Base-by-base conservation (phyloP, 108 stramenopile species). In the Cyclotella kingstonii region DNA sequence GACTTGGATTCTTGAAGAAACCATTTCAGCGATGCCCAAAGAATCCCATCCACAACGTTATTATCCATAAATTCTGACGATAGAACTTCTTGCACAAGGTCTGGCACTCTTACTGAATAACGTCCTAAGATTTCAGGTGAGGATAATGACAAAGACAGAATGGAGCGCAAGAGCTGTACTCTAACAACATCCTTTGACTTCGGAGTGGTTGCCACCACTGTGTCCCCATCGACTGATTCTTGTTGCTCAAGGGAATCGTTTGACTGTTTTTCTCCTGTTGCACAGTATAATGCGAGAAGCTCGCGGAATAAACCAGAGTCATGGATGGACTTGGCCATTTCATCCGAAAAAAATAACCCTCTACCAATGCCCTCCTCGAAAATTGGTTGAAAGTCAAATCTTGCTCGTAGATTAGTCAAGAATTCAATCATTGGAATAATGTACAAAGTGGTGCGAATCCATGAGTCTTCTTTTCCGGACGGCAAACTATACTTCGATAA, bases 281-380 rank as follows among this genome's bases (percentile, higher is more conserved):
- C 48, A n/a, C n/a, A n/a, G 54, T 57, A 59, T 34, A 76, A 31
- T 8, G 42, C 64, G 19, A 76, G 47, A 30, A 76, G 23, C 54
- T 76, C 75, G 6, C 75, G 59, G 21, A 76, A 66, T 49, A 76
- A 44, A 8, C 75, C 75, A 38, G 75, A 71, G 28, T 76, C 70
- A 23, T 56, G 54, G 11, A 76, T n/a, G 38, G 46, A 44, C 45
- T 76, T 46, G 17, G 75, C 75, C 35, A 71, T 69, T 21, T 54
- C 54, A 35, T 76, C 56, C 21, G 52, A 70, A 2, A 76, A 44
- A 3, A 64, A 43, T 36, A 23, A 15, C 23, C 36, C 60, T 33
- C 50, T 58, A 35, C 54, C 65, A n/a, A 59, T 60, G 18, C 49
- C 42, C 30, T 65, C 73, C 27, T 74, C 73, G 43, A 74, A 74